A percentile compares a stretch with the other conserved stretches of the same genome.
Evolutionary conservation across 208 protist species (phyloP).

Genomic region (Trypanosoma boissoni): DNA sequence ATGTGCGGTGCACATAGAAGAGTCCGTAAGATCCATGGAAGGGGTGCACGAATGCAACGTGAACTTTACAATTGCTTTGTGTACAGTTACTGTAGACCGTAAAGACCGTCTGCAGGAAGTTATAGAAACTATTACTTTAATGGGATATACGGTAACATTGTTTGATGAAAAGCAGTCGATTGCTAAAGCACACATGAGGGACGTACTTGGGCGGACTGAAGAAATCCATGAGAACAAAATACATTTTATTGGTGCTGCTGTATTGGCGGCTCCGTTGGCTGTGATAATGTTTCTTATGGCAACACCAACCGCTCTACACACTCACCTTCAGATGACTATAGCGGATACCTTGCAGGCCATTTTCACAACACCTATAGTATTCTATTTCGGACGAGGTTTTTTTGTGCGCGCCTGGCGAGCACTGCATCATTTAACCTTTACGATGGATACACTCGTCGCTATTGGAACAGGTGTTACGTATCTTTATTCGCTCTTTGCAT

Average conservation of each 20-base stretch:
- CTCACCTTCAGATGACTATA: conserved; percentile 21
- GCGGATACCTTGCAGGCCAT: conserved; percentile 55
- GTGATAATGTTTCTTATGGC: conserved; percentile 70
- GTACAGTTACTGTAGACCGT: conserved; percentile 2
- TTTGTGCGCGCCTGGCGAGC: conserved; percentile 63
- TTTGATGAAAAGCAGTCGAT: not conserved
- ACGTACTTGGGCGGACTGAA: conserved; percentile 59
- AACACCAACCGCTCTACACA: conserved; percentile 28
- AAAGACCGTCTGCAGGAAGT: not conserved
- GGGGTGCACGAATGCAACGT: conserved; percentile 26
- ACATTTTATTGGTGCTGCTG: conserved; percentile 41
- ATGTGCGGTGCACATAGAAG: conserved; percentile 49
- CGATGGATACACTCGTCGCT: conserved; percentile 88
- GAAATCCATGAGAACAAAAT: conserved; percentile 55
- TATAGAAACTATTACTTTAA: conserved; percentile 8
- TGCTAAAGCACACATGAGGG: conserved; percentile 26
- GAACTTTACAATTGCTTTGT: conserved; percentile 6
- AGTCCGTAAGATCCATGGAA: not conserved
- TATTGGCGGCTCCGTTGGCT: conserved; percentile 63
- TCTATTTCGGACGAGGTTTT: conserved; percentile 73
- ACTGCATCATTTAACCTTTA: conserved; percentile 58
- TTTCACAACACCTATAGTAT: conserved; percentile 81
- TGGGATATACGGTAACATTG: conserved; percentile 15
- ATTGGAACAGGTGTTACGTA: conserved; percentile 78
- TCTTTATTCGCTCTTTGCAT: conserved; percentile 59